Percentiles rank a stretch among this genome's conserved stretches.
These are phyloP conservation scores for Suillus occidentalis DNA, from an alignment of 768 basidiomycete genomes.

Conservation along the genomic window DNA sequence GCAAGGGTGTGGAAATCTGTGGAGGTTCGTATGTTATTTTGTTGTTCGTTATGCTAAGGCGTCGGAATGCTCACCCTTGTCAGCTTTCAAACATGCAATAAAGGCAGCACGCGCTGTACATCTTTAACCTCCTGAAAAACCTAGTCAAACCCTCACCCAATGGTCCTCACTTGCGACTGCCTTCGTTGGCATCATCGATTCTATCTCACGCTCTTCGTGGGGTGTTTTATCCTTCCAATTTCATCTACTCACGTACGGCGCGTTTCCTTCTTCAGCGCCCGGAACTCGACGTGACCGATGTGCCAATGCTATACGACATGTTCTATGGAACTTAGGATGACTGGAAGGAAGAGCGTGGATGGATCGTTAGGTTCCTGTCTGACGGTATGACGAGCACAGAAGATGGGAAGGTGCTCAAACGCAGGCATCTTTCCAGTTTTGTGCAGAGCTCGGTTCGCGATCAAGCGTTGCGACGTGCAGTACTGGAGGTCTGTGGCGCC, in stretches of 20 bases:
- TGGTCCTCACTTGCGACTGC: conserved; percentile 54
- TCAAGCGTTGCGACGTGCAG: too few species aligned
- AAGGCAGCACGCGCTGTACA: conserved; percentile 67
- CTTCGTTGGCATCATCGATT: conserved; percentile 78
- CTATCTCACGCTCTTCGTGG: conserved; percentile 79
- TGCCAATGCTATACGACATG: too few species aligned
- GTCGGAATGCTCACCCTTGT: conserved; percentile 1
- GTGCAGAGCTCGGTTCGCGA: conserved; percentile 51
- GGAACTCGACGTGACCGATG: conserved; percentile 34
- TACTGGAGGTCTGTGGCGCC: too few species aligned
- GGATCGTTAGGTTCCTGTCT: conserved; percentile 58
- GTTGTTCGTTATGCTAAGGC: neutral
- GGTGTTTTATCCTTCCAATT: conserved; percentile 84
- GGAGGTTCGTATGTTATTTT: conserved; percentile 48
- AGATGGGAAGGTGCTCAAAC: conserved; percentile 81
- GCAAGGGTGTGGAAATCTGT: conserved; percentile 59
- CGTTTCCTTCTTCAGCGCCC: too few species aligned
- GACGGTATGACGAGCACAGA: conserved; percentile 54
- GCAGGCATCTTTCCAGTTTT: conserved; percentile 79
- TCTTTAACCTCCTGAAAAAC: conserved; percentile 67
- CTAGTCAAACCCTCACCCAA: conserved; percentile 42
- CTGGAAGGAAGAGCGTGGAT: conserved; percentile 48
- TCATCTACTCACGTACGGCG: conserved; percentile 59
- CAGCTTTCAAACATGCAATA: conserved; percentile 75
- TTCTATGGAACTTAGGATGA: conserved; percentile 44